phyloP scores from a whole-genome alignment of 2,329 filamentous ascomycete species.

The Aspergillus thermomutatus region DNA sequence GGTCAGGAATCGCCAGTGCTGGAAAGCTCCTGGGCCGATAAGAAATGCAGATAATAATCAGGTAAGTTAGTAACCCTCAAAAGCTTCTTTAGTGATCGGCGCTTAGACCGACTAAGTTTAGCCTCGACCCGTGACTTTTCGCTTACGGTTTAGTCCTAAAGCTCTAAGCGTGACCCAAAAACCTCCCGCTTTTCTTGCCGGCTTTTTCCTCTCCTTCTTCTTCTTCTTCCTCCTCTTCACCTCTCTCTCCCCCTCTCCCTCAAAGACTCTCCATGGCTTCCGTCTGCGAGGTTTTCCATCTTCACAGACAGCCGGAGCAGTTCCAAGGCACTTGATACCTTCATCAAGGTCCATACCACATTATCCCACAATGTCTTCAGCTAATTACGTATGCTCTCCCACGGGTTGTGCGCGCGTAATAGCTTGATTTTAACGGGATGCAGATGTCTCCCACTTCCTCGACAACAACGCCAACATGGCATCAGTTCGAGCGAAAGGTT shows the following conservation, averaged over 20 bases:
- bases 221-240: constrained; percentile 17
- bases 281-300: constrained; percentile 32
- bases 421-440: constrained; percentile 34
- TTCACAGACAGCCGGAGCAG: constrained; percentile 30
- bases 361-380: constrained; percentile 35
- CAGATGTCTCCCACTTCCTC: constrained; percentile 70
- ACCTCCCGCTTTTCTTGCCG: constrained; percentile 17
- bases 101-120: constrained; percentile 24
- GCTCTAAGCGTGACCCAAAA: constrained; percentile 19
- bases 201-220: constrained; percentile 21
- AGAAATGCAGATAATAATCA: neutral
- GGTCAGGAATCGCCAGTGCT: neutral
- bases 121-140: constrained; percentile 25
- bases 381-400: constrained; percentile 41
- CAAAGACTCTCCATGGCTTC: constrained; percentile 30
- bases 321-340: constrained; percentile 15
- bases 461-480: constrained; percentile 66
- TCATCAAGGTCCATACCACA: constrained; percentile 11
- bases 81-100: constrained; percentile 6
- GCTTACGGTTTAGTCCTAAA: constrained; percentile 23
- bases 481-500: constrained; percentile 75
- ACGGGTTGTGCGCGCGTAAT: constrained; percentile 29
- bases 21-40: neutral
- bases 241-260: constrained; percentile 10
- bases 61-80: neutral